phyloP scores from a whole-genome alignment of 2,329 filamentous ascomycete species.

The Diaporthe ampelina region DNA sequence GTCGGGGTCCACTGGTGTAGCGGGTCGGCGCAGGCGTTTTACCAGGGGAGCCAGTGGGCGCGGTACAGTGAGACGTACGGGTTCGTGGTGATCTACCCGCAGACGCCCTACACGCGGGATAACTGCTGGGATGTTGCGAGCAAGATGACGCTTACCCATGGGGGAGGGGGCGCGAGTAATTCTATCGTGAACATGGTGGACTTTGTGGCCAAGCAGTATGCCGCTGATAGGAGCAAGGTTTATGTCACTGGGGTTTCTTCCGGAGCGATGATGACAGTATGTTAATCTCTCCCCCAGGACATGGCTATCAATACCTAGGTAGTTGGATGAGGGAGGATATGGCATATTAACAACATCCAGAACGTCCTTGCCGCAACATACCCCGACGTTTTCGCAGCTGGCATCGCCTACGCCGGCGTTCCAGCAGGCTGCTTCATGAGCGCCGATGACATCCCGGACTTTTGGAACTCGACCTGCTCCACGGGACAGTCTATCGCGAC shows the following conservation, averaged over 20 bases:
- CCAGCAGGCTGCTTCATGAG: slow-evolving; percentile 60
- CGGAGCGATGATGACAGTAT: slow-evolving; percentile 64
- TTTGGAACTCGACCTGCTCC: slow-evolving; percentile 67
- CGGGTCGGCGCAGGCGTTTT: slow-evolving; percentile 64
- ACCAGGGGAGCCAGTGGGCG: slow-evolving; percentile 62
- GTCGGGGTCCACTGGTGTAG: slow-evolving; percentile 64
- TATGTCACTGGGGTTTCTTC: slow-evolving; percentile 66
- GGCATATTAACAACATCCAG: no score
- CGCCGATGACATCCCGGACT: slow-evolving; percentile 53
- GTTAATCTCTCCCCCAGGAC: no score
- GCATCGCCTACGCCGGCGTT: slow-evolving; percentile 59
- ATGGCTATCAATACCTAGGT: no score
- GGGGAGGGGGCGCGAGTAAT: slow-evolving; percentile 69
- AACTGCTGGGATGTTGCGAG: slow-evolving; percentile 72
- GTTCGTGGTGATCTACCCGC: slow-evolving; percentile 68
- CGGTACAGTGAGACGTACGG: slow-evolving; percentile 56
- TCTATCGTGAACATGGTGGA: slow-evolving; percentile 68
- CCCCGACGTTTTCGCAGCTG: slow-evolving; percentile 62
- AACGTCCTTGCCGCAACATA: slow-evolving; percentile 60
- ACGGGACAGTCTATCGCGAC: slow-evolving; percentile 59
- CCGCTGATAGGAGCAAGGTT: slow-evolving; percentile 63
- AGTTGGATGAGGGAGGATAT: no score
- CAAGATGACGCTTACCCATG: slow-evolving; percentile 63
- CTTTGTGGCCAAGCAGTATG: slow-evolving; percentile 52
- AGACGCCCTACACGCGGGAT: slow-evolving; percentile 58